Evolutionary conservation across 768 basidiomycete species (phyloP).

Genomic region (Tricholoma sp.): DNA sequence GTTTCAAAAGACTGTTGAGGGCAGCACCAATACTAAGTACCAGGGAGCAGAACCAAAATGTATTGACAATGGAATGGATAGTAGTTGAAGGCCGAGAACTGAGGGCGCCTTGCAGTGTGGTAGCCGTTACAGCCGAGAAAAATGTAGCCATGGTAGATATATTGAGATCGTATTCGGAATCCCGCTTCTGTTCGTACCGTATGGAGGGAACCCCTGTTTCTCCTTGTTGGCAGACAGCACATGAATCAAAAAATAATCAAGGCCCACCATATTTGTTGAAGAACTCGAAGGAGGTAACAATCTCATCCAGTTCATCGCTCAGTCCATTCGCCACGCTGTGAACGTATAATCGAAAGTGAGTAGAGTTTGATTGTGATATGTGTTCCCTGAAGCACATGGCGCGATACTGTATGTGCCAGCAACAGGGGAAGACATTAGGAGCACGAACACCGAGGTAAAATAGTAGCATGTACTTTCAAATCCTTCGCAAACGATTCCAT

Average conservation of each 20-base stretch:
- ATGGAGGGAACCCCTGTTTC: conserved; percentile 17
- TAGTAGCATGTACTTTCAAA: conserved; percentile 5
- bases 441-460: too few species aligned
- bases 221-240: neutral
- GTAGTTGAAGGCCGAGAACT: neutral
- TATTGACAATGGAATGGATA: conserved; percentile 13
- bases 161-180: conserved; percentile 8
- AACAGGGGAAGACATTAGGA: neutral
- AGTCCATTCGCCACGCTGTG: conserved; percentile 14
- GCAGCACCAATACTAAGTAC: conserved; percentile 22
- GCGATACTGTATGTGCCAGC: conserved; percentile 9
- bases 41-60: conserved; percentile 21
- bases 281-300: conserved; percentile 8
- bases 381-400: conserved; percentile 6
- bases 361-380: conserved; percentile 2
- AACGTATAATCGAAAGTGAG: conserved; percentile 11
- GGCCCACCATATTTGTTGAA: conserved; percentile 15
- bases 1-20: conserved; percentile 22
- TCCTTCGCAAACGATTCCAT: conserved; percentile 8
- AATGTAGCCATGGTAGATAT: conserved; percentile 21
- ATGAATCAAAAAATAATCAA: neutral
- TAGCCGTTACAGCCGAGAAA: conserved; percentile 27
- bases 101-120: conserved; percentile 15
- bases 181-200: conserved; percentile 15
- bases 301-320: conserved; percentile 5